Evolutionary conservation across 2,329 filamentous ascomycete species (phyloP).

Genomic region (Ophiosphaerella herpotricha): DNA sequence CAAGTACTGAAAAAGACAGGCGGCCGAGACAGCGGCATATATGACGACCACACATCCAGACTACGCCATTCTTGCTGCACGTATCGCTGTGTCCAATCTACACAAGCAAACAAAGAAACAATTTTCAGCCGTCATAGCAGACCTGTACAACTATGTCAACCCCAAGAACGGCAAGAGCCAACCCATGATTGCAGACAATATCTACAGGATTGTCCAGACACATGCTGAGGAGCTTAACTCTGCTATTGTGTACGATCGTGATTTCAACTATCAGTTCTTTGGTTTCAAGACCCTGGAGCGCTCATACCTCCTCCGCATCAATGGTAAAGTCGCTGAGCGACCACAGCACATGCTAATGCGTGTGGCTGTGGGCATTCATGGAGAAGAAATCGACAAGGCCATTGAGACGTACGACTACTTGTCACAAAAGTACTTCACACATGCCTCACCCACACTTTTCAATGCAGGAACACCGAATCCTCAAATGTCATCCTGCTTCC

Average conservation of each 20-base stretch:
- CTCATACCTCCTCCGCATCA: conserved; percentile 93
- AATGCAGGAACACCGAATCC: conserved; percentile 94
- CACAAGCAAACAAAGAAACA: conserved; percentile 99
- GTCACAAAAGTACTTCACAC: conserved; percentile 98
- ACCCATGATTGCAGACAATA: conserved; percentile 93
- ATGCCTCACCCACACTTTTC: conserved; percentile 97
- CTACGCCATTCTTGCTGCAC: conserved; percentile 96
- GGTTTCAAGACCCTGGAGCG: conserved; percentile 99
- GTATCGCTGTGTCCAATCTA: conserved; percentile 98
- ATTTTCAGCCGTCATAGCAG: conserved; percentile 92
- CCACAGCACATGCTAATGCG: conserved; percentile 99
- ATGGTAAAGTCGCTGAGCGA: conserved; percentile 94
- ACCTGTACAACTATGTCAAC: conserved; percentile 95
- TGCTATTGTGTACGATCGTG: conserved; percentile 97
- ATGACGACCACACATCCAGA: conserved; percentile 99
- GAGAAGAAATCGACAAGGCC: conserved; percentile 89
- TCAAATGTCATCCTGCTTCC: conserved; percentile 96
- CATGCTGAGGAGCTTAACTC: conserved; percentile 98
- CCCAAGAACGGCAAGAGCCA: conserved; percentile 82
- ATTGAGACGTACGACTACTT: conserved; percentile 99
- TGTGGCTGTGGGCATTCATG: conserved; percentile 95
- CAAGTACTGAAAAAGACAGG: conserved; percentile 58
- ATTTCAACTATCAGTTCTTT: conserved; percentile 99
- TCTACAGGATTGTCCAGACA: conserved; percentile 91
- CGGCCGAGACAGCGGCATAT: conserved; percentile 97